These are phyloP conservation scores for Naegleria gruberi DNA, from an alignment of 208 protist genomes.

Conservation along the genomic window DNA sequence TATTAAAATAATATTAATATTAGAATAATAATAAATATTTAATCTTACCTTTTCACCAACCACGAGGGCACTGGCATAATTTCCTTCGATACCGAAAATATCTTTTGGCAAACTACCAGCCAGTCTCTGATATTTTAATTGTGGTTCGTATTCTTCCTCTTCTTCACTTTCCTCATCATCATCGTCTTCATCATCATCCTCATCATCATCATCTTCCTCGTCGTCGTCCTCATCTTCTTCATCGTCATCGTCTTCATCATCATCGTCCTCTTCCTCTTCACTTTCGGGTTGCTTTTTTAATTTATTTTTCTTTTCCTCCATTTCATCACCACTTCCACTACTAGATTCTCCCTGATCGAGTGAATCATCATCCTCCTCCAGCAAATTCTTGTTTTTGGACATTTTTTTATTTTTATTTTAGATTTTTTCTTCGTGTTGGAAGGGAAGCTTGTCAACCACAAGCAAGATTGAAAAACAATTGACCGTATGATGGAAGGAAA, in stretches of 20 bases:
- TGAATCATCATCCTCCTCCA: not conserved
- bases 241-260: not conserved
- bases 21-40: no score
- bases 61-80: not conserved
- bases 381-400: not conserved
- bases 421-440: no score
- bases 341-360: not conserved
- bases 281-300: not conserved
- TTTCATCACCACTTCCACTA: not conserved
- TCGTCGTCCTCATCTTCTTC: constrained; percentile 20
- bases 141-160: constrained; percentile 25
- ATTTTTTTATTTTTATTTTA: not conserved
- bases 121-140: constrained; percentile 37
- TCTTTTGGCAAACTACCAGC: constrained; percentile 9
- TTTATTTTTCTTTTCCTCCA: not conserved
- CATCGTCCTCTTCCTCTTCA: not conserved
- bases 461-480: no score
- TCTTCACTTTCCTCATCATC: not conserved
- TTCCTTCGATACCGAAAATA: not conserved
- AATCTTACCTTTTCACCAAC: constrained; percentile 7
- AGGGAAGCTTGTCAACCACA: no score
- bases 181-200: not conserved
- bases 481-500: no score
- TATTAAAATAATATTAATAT: not conserved
- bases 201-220: not conserved